These are phyloP conservation scores for Allantophomopsis lycopodina DNA, from an alignment of 2,329 filamentous ascomycete genomes.

Conservation along the genomic window DNA sequence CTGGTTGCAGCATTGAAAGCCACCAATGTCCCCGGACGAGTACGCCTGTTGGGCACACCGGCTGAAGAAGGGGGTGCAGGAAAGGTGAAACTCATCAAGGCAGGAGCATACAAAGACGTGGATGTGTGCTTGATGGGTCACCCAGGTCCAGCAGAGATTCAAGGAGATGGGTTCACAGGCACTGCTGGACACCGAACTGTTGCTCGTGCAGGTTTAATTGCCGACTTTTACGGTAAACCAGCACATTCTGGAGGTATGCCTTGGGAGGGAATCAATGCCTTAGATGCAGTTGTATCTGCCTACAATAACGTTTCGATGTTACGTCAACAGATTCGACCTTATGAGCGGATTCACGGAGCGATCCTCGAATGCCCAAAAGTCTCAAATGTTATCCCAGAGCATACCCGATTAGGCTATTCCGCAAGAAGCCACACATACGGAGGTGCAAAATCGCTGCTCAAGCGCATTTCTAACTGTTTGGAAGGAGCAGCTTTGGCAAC, in stretches of 20 bases:
- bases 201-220: too few species aligned
- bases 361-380: too few species aligned
- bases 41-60: constrained; percentile 16
- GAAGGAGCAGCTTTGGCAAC: constrained; percentile 63
- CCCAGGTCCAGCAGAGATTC: constrained; percentile 17
- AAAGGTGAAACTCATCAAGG: constrained; percentile 27
- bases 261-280: constrained; percentile 21
- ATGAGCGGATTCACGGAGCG: constrained; percentile 12
- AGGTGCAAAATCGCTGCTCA: not conserved
- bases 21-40: constrained; percentile 11
- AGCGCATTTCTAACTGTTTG: constrained; percentile 40
- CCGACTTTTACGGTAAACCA: constrained; percentile 8
- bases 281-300: constrained; percentile 19
- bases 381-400: not conserved
- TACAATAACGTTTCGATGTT: constrained; percentile 16
- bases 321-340: constrained; percentile 8
- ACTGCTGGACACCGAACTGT: too few species aligned
- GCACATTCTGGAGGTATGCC: constrained; percentile 22
- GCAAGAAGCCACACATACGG: constrained; percentile 2
- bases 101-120: constrained; percentile 26
- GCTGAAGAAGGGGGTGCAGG: constrained; percentile 18
- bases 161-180: constrained; percentile 5
- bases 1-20: constrained; percentile 9
- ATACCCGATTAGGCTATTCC: not conserved
- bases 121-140: constrained; percentile 26